Conservation (phyloP, 2,329 filamentous ascomycete species). For the Fusarium domesticum region DNA sequence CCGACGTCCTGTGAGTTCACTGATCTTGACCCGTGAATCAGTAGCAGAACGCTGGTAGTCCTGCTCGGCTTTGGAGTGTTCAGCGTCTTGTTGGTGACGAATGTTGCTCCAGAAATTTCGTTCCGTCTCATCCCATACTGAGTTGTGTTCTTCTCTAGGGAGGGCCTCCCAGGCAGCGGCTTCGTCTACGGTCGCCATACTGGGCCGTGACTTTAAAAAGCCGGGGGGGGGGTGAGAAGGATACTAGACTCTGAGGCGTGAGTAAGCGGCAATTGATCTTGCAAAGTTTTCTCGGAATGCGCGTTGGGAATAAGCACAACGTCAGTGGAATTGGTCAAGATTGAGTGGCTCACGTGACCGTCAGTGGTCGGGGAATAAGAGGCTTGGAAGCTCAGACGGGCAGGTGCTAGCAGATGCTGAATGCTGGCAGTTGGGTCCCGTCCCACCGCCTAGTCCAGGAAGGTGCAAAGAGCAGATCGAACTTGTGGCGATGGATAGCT, state of each 20-base stretch:
- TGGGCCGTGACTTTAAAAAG: constrained; percentile 3
- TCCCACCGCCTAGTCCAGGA: background rate
- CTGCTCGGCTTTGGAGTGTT: constrained; percentile 25
- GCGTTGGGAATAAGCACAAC: background rate
- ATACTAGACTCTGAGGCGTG: background rate
- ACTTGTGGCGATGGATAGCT: background rate
- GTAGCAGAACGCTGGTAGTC: constrained; percentile 26
- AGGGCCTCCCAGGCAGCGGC: constrained; percentile 30
- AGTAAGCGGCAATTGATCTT: constrained; percentile 11
- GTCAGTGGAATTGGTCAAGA: background rate
- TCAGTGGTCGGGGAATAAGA: background rate
- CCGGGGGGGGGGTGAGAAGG: background rate
- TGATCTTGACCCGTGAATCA: constrained; percentile 30
- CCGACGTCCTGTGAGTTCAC: constrained; percentile 29
- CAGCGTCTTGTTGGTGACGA: constrained; percentile 23
- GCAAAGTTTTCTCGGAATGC: constrained; percentile 9
- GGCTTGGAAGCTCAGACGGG: background rate
- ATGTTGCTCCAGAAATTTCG: constrained; percentile 35
- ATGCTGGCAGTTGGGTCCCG: background rate
- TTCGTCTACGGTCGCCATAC: constrained; percentile 24
- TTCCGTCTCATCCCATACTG: constrained; percentile 38
- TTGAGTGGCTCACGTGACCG: background rate
- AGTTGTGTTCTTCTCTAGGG: constrained; percentile 31
- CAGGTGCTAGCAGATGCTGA: background rate
- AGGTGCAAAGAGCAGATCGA: background rate